phyloP scores from a whole-genome alignment of 768 basidiomycete species.

The Tylopilus subfusipes region DNA sequence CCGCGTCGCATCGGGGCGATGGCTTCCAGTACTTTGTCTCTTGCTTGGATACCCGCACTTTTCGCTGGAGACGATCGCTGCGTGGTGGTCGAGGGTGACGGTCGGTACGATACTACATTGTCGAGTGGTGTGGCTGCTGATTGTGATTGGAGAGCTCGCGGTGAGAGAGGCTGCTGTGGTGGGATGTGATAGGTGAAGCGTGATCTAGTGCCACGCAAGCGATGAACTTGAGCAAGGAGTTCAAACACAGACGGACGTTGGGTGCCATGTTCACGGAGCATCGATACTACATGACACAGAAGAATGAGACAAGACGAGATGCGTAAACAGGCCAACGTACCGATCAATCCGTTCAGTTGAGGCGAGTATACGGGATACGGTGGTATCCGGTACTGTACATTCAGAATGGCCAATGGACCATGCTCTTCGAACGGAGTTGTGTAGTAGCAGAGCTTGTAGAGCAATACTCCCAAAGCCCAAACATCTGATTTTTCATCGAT shows the following conservation, averaged over 20 bases:
- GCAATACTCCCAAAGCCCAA: slow-evolving; percentile 94
- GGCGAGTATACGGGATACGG: slow-evolving; percentile 84
- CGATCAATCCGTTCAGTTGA: slow-evolving; percentile 79
- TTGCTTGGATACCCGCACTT: slow-evolving; percentile 59
- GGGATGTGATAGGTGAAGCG: slow-evolving; percentile 66
- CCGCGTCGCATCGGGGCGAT: slow-evolving; percentile 78
- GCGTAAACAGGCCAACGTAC: slow-evolving; percentile 40
- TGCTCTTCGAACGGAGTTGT: slow-evolving; percentile 99
- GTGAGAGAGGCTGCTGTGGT: slow-evolving; percentile 43
- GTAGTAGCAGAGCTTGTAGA: slow-evolving; percentile 99
- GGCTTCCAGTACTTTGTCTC: slow-evolving; percentile 75
- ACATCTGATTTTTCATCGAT: slow-evolving; percentile 95
- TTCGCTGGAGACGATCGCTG: slow-evolving; percentile 23
- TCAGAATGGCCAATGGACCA: slow-evolving; percentile 92
- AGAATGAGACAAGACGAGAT: slow-evolving; percentile 9
- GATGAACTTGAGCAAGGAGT: slow-evolving; percentile 77
- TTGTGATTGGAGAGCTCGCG: slow-evolving; percentile 35
- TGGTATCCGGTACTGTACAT: slow-evolving; percentile 91
- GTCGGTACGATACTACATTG: slow-evolving; percentile 38
- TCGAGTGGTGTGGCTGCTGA: slow-evolving; percentile 31
- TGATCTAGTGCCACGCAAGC: slow-evolving; percentile 83
- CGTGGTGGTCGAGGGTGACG: slow-evolving; percentile 15
- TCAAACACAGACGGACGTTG: slow-evolving; percentile 89
- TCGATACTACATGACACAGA: slow-evolving; percentile 55
- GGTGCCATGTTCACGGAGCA: slow-evolving; percentile 87